phyloP scores from a whole-genome alignment of 192 early-diverging fungal species.

The Coemansia aciculifera region DNA sequence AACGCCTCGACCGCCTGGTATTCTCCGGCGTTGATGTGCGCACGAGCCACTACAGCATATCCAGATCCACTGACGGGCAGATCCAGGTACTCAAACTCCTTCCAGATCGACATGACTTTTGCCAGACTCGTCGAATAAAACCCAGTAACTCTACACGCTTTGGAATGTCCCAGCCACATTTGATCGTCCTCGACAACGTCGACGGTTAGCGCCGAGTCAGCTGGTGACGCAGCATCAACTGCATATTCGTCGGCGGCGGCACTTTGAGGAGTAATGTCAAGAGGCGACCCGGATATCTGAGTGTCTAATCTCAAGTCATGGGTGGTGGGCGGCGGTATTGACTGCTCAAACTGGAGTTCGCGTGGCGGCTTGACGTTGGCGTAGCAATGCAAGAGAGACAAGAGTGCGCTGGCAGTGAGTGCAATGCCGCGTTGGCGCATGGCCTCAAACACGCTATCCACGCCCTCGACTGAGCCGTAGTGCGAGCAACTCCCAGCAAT shows the following conservation, averaged over 20 bases:
- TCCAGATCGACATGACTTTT: constrained; percentile 28
- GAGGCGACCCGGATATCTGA: not conserved
- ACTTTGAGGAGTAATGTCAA: not conserved
- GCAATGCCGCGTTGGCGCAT: constrained; percentile 8
- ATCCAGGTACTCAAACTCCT: constrained; percentile 19
- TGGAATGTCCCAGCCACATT: not conserved
- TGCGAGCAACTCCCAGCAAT: constrained; percentile 28
- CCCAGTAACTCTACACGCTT: not conserved
- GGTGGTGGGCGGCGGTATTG: not conserved
- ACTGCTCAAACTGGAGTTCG: not conserved
- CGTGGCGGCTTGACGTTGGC: constrained; percentile 5
- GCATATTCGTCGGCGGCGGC: not conserved
- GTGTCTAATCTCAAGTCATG: not conserved
- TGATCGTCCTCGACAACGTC: not conserved
- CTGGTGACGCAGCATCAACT: not conserved
- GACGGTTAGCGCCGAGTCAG: not conserved
- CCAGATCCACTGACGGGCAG: constrained; percentile 7
- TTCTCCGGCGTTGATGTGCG: constrained; percentile 19
- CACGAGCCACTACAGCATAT: constrained; percentile 18
- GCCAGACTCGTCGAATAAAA: constrained; percentile 12
- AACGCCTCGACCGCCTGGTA: constrained; percentile 19
- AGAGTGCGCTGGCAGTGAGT: constrained; percentile 13
- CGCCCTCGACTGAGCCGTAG: constrained; percentile 11
- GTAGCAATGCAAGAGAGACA: constrained; percentile 17
- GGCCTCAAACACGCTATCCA: constrained; percentile 14